Evolutionary conservation across 2,329 filamentous ascomycete species (phyloP).

Genomic region (Cryphonectria parasitica): DNA sequence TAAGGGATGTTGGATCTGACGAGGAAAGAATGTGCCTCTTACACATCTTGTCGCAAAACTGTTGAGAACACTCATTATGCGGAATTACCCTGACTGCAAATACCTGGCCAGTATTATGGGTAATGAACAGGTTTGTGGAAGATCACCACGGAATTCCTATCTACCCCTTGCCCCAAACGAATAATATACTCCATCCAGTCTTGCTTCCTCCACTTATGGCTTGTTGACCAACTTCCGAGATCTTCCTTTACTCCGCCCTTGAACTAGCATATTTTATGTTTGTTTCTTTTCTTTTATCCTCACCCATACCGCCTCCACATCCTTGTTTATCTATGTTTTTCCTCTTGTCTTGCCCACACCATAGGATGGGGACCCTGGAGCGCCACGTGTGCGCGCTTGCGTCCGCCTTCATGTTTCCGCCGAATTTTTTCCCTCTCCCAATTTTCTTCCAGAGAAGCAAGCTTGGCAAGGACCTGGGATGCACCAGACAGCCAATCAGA

Average conservation of each 20-base stretch:
- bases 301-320: too few species aligned
- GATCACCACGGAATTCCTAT: background rate
- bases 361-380: background rate
- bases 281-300: too few species aligned
- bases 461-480: background rate
- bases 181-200: background rate
- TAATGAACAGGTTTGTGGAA: background rate
- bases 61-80: too few species aligned
- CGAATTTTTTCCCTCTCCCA: background rate
- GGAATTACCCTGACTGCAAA: too few species aligned
- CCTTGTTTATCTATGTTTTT: too few species aligned
- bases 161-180: background rate
- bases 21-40: background rate
- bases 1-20: background rate
- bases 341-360: background rate
- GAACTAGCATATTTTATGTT: background rate
- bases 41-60: too few species aligned
- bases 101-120: too few species aligned
- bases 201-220: background rate
- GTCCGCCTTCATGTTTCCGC: too few species aligned
- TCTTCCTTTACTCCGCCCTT: background rate
- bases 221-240: background rate
- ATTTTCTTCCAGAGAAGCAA: background rate
- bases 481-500: background rate
- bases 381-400: background rate